Evolutionary conservation across 2,329 filamentous ascomycete genomes (phyloP).

Genomic region (Aspergillus sp.): DNA sequence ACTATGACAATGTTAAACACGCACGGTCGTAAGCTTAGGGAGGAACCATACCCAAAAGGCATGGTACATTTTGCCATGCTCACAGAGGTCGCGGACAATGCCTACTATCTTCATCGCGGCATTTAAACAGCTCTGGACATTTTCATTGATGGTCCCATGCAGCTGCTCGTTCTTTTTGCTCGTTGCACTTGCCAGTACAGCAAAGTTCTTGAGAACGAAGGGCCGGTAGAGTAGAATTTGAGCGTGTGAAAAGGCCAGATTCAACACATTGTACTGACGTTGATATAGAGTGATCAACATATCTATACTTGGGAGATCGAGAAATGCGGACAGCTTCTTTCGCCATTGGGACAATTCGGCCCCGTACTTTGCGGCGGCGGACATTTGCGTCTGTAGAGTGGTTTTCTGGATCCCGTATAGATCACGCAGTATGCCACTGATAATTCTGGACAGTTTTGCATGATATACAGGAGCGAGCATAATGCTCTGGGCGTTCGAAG

Average conservation of each 20-base stretch:
- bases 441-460: conserved; percentile 45
- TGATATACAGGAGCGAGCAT: conserved; percentile 50
- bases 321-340: conserved; percentile 39
- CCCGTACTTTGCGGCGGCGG: conserved; percentile 44
- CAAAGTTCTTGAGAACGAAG: conserved; percentile 30
- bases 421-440: conserved; percentile 46
- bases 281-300: conserved; percentile 49
- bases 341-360: conserved; percentile 48
- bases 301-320: conserved; percentile 31
- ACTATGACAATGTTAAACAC: conserved; percentile 8
- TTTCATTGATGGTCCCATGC: conserved; percentile 13
- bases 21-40: conserved; percentile 26
- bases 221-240: conserved; percentile 35
- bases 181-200: conserved; percentile 7
- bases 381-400: conserved; percentile 18
- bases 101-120: conserved; percentile 42
- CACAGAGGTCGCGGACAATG: conserved; percentile 41
- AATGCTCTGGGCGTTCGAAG: conserved; percentile 34
- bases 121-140: conserved; percentile 35
- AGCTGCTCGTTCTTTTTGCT: conserved; percentile 18
- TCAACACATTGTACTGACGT: conserved; percentile 39
- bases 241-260: conserved; percentile 36
- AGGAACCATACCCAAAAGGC: conserved; percentile 41
- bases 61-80: conserved; percentile 37
- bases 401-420: conserved; percentile 34